Conservation (phyloP, 2,329 filamentous ascomycete genomes). For the Rhynchosporium secalis region DNA sequence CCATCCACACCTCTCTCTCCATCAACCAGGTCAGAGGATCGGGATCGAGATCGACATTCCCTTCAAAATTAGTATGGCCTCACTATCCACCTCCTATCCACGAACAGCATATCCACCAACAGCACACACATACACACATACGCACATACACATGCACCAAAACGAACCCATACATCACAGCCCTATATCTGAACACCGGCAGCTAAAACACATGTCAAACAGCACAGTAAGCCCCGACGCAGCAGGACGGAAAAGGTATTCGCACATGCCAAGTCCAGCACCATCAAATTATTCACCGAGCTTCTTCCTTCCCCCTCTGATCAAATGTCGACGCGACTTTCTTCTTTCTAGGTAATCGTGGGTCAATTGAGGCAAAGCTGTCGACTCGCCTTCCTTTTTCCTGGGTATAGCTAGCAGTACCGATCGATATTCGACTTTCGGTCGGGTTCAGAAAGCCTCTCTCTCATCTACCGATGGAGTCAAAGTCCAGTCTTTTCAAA, state of each 20-base stretch:
- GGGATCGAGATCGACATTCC: neutral
- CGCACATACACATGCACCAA: constrained; percentile 2
- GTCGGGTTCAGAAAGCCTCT: too few relatives aligned
- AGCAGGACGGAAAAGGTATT: neutral
- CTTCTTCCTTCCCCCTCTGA: too few relatives aligned
- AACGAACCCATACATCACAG: neutral
- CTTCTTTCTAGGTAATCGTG: too few relatives aligned
- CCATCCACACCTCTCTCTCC: neutral
- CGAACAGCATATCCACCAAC: neutral
- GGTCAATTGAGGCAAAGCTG: too few relatives aligned
- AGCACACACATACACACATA: neutral
- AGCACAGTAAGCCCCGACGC: neutral
- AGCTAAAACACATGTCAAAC: constrained; percentile 3
- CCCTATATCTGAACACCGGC: constrained; percentile 17
- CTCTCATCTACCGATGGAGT: too few relatives aligned
- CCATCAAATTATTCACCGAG: too few relatives aligned
- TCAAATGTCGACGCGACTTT: too few relatives aligned
- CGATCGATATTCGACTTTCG: too few relatives aligned
- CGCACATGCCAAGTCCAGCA: neutral
- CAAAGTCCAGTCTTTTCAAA: too few relatives aligned
- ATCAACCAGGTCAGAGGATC: constrained; percentile 20
- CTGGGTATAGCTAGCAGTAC: too few relatives aligned
- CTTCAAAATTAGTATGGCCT: constrained; percentile 10
- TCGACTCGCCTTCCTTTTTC: too few relatives aligned
- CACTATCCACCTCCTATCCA: neutral